Evolutionary conservation across 2,329 filamentous ascomycete genomes (phyloP).

Genomic region (Ceratocystis smalleyi): DNA sequence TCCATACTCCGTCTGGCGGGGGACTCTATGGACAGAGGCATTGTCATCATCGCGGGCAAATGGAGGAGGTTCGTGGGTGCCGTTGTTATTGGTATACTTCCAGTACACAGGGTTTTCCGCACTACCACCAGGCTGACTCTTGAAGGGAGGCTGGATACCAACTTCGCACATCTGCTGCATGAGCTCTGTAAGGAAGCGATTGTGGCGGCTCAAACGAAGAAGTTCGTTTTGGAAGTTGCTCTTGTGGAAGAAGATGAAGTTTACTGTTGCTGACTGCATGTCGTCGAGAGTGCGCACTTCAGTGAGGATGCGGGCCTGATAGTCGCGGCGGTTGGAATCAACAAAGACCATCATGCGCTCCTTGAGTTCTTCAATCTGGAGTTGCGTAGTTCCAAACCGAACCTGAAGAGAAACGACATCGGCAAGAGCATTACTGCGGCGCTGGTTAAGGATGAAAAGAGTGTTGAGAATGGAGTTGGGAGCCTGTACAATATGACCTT

Average conservation of each 20-base stretch:
- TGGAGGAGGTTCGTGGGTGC: not conserved
- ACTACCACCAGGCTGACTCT: constrained; percentile 48
- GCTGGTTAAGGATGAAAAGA: constrained; percentile 87
- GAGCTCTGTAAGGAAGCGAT: constrained; percentile 84
- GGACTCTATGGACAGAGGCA: constrained; percentile 6
- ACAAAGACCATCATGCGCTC: constrained; percentile 71
- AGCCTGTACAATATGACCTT: constrained; percentile 88
- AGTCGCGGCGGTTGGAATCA: constrained; percentile 72
- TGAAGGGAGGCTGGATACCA: constrained; percentile 64
- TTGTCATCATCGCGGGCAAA: constrained; percentile 7
- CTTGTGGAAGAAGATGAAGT: constrained; percentile 95
- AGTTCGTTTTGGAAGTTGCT: constrained; percentile 93
- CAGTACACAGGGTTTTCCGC: constrained; percentile 51
- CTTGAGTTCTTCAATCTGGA: constrained; percentile 71
- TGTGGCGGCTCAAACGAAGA: constrained; percentile 73
- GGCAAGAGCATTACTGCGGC: constrained; percentile 72
- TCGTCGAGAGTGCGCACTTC: constrained; percentile 68
- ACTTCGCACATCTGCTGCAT: constrained; percentile 73
- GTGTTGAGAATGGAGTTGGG: constrained; percentile 89
- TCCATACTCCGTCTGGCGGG: constrained; percentile 4
- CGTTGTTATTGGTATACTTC: constrained; percentile 20
- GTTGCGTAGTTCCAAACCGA: constrained; percentile 72
- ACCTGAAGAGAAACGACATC: constrained; percentile 73
- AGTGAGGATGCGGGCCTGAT: constrained; percentile 70
- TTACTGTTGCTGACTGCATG: constrained; percentile 72